Evolutionary conservation across 2,329 filamentous ascomycete species (phyloP).

Genomic region (Coniochaeta sp.): DNA sequence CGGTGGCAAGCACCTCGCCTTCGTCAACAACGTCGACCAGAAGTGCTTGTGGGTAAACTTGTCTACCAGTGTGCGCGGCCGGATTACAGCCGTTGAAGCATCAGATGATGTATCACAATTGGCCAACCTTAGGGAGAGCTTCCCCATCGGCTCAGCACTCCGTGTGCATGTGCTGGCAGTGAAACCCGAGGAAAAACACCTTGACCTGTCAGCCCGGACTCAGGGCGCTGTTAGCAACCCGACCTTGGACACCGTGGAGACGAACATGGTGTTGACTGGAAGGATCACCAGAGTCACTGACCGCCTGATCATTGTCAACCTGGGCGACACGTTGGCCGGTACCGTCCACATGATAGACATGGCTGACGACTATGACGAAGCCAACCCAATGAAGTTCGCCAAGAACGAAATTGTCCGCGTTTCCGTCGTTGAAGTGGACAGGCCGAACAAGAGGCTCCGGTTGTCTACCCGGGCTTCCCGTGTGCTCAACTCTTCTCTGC

Average conservation of each 20-base stretch:
- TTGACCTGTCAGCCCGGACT: slow-evolving; percentile 79
- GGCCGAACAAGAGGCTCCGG: slow-evolving; percentile 73
- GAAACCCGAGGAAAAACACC: slow-evolving; percentile 62
- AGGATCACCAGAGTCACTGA: slow-evolving; percentile 82
- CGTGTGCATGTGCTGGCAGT: slow-evolving; percentile 71
- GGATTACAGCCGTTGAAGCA: slow-evolving; percentile 74
- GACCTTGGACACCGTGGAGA: slow-evolving; percentile 63
- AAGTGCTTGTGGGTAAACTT: slow-evolving; percentile 86
- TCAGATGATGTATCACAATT: slow-evolving; percentile 79
- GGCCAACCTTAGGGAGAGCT: slow-evolving; percentile 67
- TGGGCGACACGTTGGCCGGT: slow-evolving; percentile 73
- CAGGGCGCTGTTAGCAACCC: slow-evolving; percentile 48
- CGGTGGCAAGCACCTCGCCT: slow-evolving; percentile 69
- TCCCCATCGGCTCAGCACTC: slow-evolving; percentile 84
- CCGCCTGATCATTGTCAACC: slow-evolving; percentile 73
- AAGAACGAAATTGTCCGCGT: slow-evolving; percentile 85
- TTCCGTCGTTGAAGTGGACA: slow-evolving; percentile 74
- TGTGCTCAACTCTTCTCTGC: slow-evolving; percentile 76
- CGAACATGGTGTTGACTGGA: slow-evolving; percentile 74
- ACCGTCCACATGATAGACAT: slow-evolving; percentile 78
- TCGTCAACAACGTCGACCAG: slow-evolving; percentile 79
- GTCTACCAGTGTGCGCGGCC: slow-evolving; percentile 78
- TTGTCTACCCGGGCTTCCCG: slow-evolving; percentile 82
- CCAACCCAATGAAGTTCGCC: slow-evolving; percentile 64
- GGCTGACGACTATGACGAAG: slow-evolving; percentile 76